Percentiles rank a stretch among this genome's conserved stretches.
These are phyloP conservation scores for Phytophthora quininea DNA, from an alignment of 352 stramenopile genomes.

Conservation along the genomic window DNA sequence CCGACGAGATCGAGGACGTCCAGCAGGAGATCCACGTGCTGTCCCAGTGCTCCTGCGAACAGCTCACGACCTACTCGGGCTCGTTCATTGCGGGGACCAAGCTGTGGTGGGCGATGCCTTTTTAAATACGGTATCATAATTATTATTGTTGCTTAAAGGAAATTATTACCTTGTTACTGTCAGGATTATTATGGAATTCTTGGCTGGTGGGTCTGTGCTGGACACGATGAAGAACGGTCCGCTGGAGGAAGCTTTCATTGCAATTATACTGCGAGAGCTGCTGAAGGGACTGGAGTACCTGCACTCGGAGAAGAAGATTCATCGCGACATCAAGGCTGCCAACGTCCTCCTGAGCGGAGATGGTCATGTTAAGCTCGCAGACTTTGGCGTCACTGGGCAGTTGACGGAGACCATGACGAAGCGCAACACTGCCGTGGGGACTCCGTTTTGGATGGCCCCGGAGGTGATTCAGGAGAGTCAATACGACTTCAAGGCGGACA, in stretches of 20 bases:
- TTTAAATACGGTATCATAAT: neutral
- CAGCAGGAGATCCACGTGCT: constrained; percentile 92
- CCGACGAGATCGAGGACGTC: constrained; percentile 88
- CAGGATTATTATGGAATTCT: constrained; percentile 95
- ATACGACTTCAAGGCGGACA: constrained; percentile 98
- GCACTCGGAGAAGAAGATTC: constrained; percentile 87
- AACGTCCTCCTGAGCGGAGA: constrained; percentile 85
- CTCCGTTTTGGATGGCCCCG: constrained; percentile 98
- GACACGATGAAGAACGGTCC: constrained; percentile 86
- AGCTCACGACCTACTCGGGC: constrained; percentile 91
- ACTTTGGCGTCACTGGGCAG: constrained; percentile 92
- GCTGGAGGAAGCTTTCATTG: constrained; percentile 82
- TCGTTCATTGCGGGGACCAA: constrained; percentile 87
- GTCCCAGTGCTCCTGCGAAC: constrained; percentile 87
- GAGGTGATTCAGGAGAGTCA: constrained; percentile 83
- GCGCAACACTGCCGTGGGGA: constrained; percentile 97
- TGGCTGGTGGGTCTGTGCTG: constrained; percentile 91
- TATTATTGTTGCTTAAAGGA: neutral
- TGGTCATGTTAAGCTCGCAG: constrained; percentile 79
- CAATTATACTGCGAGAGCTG: constrained; percentile 82
- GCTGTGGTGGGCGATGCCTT: constrained; percentile 54
- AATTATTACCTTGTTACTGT: neutral
- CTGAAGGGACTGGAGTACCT: constrained; percentile 82
- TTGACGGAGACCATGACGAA: constrained; percentile 98
- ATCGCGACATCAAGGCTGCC: constrained; percentile 84